Evolutionary conservation across 2,329 filamentous ascomycete genomes (phyloP), one percentile per base, ranked within the genome.

Genomic region (Arthroderma uncinatum): DNA sequence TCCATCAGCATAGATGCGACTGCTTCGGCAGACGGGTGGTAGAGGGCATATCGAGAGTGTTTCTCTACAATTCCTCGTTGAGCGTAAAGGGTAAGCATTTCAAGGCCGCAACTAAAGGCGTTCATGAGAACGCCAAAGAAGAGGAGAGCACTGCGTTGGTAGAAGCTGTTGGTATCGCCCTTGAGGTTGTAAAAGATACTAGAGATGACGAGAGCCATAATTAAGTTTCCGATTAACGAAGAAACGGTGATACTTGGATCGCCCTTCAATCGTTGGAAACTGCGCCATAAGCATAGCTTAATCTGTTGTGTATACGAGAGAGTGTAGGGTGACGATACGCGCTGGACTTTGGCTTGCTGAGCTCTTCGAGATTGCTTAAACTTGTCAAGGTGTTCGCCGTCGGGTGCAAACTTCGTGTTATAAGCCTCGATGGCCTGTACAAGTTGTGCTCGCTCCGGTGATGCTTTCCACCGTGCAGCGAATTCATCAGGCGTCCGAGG

Each of bases 41-140:
- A 95, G 12, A 95, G 78, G 16, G 89, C 89, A 68, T 95, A 95
- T 58, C 86, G 83, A 57, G 79, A 75, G 64, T 96, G 91, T 70
- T 95, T 95, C 68, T 95, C 89, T 58, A 95, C 88, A 64, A 95
- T 95, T 1, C 87, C 86, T 39, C 91, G 85, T 80, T 95, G 89
- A 1, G 87, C 82, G 67, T 92, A 95, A 4, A 95, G 78, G 0
- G 87, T 89, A 21, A 93, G 71, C 67, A 95, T 81, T 70, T 93
- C 89, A 39, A 93, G 79, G 56, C 86, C 85, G 68, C 82, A 86
- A 61, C 84, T 79, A 66, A 93, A 92, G 48, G 88, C 89, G 70
- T 92, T 94, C 76, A 93, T 83, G 60, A 95, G 76, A 66, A 90
- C 83, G 62, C 87, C 87, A 67, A 94, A 92, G 81, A 94, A 95